Percentiles rank a stretch among this genome's conserved stretches.
Conservation (phyloP, 2,329 filamentous ascomycete genomes). For the Pseudogymnoascus sp. region DNA sequence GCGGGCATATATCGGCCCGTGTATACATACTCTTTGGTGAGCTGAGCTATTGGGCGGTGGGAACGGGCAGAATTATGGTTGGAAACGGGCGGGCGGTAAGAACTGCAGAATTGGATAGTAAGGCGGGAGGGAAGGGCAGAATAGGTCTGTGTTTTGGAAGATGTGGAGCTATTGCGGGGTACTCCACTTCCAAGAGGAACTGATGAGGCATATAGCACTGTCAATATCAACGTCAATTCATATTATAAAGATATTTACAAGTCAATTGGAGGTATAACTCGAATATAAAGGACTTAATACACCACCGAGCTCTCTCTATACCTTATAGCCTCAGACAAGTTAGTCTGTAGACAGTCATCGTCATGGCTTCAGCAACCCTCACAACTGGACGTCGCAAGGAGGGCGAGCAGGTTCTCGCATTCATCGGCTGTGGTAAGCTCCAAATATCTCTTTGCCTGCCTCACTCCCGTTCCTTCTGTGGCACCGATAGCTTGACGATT, state of each 20-base stretch:
- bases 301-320: background rate
- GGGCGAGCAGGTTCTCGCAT: background rate
- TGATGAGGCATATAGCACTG: background rate
- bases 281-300: background rate
- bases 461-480: background rate
- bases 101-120: background rate
- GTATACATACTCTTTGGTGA: background rate
- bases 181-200: conserved; percentile 1
- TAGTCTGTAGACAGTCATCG: background rate
- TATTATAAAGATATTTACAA: background rate
- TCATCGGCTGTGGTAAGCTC: background rate
- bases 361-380: background rate
- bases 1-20: background rate
- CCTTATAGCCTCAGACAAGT: background rate
- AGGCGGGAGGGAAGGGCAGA: background rate
- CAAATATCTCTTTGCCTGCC: background rate
- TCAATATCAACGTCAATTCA: background rate
- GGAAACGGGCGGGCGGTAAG: background rate
- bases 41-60: background rate
- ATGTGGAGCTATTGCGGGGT: conserved; percentile 1
- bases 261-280: background rate
- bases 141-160: background rate
- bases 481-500: too few species aligned
- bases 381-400: background rate
- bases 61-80: background rate